Base-by-base conservation (phyloP, 495 filamentous ascomycete genomes). In the Venustampulla echinocandica region DNA sequence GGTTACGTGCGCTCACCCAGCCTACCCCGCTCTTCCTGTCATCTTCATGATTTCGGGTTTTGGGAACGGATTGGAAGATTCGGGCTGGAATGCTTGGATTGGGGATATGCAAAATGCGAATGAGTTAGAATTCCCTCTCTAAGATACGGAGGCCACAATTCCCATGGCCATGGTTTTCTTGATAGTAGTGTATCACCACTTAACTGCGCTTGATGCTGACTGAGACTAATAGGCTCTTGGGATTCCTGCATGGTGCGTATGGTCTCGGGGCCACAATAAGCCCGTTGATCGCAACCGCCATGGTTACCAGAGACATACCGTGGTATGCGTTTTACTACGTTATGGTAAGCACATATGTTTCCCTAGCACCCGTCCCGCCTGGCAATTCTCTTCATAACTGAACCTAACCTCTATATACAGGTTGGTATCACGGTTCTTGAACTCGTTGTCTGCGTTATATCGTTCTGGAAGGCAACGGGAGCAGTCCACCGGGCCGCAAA, bases 11-110 rank as follows among this genome's bases (percentile, higher is more conserved):
- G 75, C 71, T 57, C 76, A 83, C 54, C 85, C 86, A 1, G 86
- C 89, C 0, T 94, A 84, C 55, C 75, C 84, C 0, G 82, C 80
- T 3, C 70, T 94, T 5, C 82, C 86, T 23, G 59, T 80, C n/a
- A 71, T 77, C 4, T 84, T 85, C 59, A 71, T 85, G 50, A 57
- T 90, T 22, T 64, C 78, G 2, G 88, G 88, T 0, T 77, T 84
- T 38, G 87, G 86, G 2, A 74, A 79, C 47, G 86, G 84, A 5
- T 63, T 84, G 42, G 76, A 78, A 40, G 74, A 92, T 40, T 79
- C 81, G 0, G 74, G 81, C 20, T 89, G 82, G 67, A 93, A 93
- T 57, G 82, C 87, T 1, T 93, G 85, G 69, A 77, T 84, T 46
- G 85, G 85, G 5, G 87, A 86, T 50, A 75, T 93, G 57, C 70